Evolutionary conservation across 306 rosid species (phyloP), one percentile per base, ranked within the genome.

Genomic region (Castanea sativa): DNA sequence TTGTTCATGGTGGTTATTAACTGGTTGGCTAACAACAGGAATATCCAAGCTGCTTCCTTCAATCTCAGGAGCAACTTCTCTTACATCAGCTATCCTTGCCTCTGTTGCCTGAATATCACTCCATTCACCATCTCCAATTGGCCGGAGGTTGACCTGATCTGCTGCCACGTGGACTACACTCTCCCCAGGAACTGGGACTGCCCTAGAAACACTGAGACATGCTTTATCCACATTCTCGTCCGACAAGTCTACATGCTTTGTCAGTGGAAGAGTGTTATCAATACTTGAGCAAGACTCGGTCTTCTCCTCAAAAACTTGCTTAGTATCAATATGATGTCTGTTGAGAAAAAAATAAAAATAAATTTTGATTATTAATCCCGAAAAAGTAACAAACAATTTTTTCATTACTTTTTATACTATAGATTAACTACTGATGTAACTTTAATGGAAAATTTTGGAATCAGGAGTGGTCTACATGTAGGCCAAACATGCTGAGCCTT

Each of bases 191-290:
- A 80, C 87, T 0, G 90, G 89, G 27, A 82, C 78, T 23, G 93
- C 89, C 87, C 91, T 89, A 25, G 97, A 91, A 81, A 80, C 89
- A 79, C 94, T 93, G 59, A 96, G 88, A 87, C 99, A 96, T 65
- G 99, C 99, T 86, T 96, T 96, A 77, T 96, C 99, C 76, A 96
- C 98, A 79, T 96, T 93, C 79, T 87, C 97, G 7, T 90, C 90
- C 0, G 94, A 93, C 49, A 85, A 89, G 78, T 96, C 99, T 21
- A 93, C 93, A 23, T 90, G 99, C 87, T 96, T 96, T 20, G 99
- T 96, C 74, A 86, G 76, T 35, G 89, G 83, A 81, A 74, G 74
- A 35, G 85, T 43, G 55, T 73, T 79, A 38, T 74, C 77, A 7
- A 56, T 74, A 77, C 89, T 93, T 21, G 96, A 89, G 89, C 92